Evolutionary conservation across 23 red algal species (phyloP).

Genomic region (Pyropia haitanensis): DNA sequence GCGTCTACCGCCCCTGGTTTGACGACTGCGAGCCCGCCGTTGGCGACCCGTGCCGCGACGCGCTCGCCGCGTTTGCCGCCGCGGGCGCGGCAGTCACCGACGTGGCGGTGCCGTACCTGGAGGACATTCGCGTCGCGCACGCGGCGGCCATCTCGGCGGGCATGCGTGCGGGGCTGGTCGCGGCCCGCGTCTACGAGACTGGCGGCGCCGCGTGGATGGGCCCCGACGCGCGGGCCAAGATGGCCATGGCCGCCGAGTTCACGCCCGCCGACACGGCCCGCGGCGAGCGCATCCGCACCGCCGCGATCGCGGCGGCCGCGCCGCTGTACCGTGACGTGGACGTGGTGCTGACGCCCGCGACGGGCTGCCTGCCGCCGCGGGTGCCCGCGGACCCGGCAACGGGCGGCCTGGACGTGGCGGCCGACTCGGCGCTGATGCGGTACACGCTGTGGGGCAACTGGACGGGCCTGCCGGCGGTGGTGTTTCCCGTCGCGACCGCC

Average conservation of each 20-base stretch:
- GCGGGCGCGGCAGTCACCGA: background rate
- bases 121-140: conserved; percentile 3
- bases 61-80: background rate
- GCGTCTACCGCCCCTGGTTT: conserved; percentile 4
- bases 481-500: conserved; percentile 7
- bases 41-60: background rate
- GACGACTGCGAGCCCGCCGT: background rate
- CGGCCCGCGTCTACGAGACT: background rate
- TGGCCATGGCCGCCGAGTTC: background rate
- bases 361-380: conserved; percentile 1
- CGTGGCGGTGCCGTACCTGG: background rate
- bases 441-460: conserved; percentile 31
- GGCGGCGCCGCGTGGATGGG: background rate
- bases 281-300: background rate
- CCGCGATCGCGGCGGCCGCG: background rate
- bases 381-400: conserved; percentile 1
- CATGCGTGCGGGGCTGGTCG: background rate
- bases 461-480: conserved; percentile 21
- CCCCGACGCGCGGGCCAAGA: background rate
- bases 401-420: background rate
- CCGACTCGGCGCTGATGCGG: conserved; percentile 8
- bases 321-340: background rate
- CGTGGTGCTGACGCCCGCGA: conserved; percentile 16
- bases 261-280: background rate
- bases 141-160: background rate